Conservation (phyloP, 163 green algal species). For the Chlorella variabilis region DNA sequence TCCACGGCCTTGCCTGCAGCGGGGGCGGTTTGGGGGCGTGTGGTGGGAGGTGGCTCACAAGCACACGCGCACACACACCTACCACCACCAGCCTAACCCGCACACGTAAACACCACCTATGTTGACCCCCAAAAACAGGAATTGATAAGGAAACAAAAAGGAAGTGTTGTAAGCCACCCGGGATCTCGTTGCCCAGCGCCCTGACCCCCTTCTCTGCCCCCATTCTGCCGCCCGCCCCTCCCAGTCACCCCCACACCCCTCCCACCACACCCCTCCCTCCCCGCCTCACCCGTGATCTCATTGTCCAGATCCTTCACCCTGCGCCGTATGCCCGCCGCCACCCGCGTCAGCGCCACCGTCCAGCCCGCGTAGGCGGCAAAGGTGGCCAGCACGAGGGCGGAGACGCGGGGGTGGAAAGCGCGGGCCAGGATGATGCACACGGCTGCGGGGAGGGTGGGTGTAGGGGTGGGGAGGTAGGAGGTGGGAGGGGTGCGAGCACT, state of each 20-base stretch:
- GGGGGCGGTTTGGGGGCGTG: no score
- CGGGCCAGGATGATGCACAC: conserved; percentile 84
- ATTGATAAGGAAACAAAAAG: no score
- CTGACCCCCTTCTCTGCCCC: no score
- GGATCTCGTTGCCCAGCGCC: no score
- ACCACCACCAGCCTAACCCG: no score
- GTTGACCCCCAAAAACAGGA: no score
- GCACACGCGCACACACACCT: no score
- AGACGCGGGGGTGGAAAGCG: conserved; percentile 68
- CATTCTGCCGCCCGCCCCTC: no score
- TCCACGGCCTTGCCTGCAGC: conserved; percentile 82
- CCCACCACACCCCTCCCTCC: background rate
- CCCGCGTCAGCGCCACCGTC: conserved; percentile 83
- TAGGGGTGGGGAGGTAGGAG: background rate
- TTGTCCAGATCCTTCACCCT: conserved; percentile 88
- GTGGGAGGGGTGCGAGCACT: background rate
- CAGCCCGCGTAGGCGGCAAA: conserved; percentile 88
- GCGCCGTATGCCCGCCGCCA: conserved; percentile 66
- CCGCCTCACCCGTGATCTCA: conserved; percentile 58
- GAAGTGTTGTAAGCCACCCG: no score
- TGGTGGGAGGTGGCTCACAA: no score
- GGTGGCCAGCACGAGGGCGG: conserved; percentile 74
- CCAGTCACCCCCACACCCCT: no score
- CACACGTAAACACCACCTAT: no score
- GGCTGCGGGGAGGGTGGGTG: conserved; percentile 37